Base-by-base conservation (phyloP, 495 filamentous ascomycete genomes). In the Corynascus novoguineensis region DNA sequence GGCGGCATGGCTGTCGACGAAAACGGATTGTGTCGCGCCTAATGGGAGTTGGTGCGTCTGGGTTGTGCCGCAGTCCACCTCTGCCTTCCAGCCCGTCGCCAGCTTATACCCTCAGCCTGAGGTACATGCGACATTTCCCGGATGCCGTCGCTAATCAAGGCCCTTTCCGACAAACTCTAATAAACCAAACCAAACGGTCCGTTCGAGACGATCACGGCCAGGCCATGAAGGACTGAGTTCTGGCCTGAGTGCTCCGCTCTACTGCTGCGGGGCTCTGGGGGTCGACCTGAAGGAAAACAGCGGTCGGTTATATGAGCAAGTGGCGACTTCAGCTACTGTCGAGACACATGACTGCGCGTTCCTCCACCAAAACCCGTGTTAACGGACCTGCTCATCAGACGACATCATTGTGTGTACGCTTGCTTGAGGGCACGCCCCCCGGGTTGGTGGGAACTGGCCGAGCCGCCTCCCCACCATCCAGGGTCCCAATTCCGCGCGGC, bases 271-370 rank as follows among this genome's bases (percentile, higher is more conserved):
- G 29, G 54, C 34, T 57, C 42, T 28, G 31, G 32, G n/a, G 9
- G 29, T 61, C 21, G 54, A 45, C 47, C 50, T 57, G 49, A 32
- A 55, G 27, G 49, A 29, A 37, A 57, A 44, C 27, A 28, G 57
- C 38, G 21, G 34, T 34, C 40, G 27, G 50, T 60, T 59, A 64
- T 34, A 60, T 46, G 37, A 35, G 25, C 27, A 42, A 31, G 61
- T 63, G 66, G 66, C 60, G 50, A 66, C n/a, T 64, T 44, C 48
- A 60, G 58, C 57, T 48, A 32, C n/a, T 19, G 34, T 17, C 31
- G 27, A 48, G 55, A 60, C 64, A 64, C 60, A 66, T 67, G 66
- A 63, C 64, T 50, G 37, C 24, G 28, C 35, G 50, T 58, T 63
- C 64, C 63, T 66, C 59, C 67, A 64, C 56, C 57, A 21, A 38